Conservation (phyloP, 352 stramenopile genomes). For the Globisporangium lucens region DNA sequence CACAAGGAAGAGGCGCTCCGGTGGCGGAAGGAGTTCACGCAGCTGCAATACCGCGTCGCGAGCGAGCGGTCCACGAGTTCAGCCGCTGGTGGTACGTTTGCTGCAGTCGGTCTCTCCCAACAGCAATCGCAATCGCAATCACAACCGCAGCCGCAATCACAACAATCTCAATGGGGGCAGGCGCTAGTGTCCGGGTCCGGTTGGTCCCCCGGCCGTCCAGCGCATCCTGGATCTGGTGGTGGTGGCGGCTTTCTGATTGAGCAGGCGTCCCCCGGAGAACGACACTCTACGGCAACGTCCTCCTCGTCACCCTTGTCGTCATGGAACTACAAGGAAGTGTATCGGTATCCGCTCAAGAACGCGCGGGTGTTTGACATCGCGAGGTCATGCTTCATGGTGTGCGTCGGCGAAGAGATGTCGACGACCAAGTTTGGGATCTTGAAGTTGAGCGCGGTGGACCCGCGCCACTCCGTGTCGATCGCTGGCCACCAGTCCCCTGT, state of each 20-base stretch:
- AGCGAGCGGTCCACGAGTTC: slow-evolving; percentile 20
- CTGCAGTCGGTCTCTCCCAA: background rate
- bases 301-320: background rate
- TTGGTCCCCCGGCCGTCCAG: background rate
- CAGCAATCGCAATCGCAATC: background rate
- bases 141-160: background rate
- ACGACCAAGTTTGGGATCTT: slow-evolving; percentile 33
- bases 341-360: slow-evolving; percentile 29
- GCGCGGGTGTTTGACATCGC: slow-evolving; percentile 59
- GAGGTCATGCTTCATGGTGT: slow-evolving; percentile 42
- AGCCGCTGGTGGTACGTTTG: background rate
- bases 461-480: slow-evolving; percentile 28
- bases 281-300: background rate
- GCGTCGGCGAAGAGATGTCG: slow-evolving; percentile 42
- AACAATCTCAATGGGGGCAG: background rate
- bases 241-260: slow-evolving; percentile 5
- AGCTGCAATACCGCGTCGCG: slow-evolving; percentile 25
- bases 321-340: slow-evolving; percentile 41
- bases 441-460: slow-evolving; percentile 41
- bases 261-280: background rate
- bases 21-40: slow-evolving; percentile 29
- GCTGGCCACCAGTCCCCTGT: slow-evolving; percentile 41
- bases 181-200: background rate
- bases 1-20: slow-evolving; percentile 24
- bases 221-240: background rate